Evolutionary conservation across 441 rosid species (phyloP).

Genomic region (Bocquillonia castaneifolia): DNA sequence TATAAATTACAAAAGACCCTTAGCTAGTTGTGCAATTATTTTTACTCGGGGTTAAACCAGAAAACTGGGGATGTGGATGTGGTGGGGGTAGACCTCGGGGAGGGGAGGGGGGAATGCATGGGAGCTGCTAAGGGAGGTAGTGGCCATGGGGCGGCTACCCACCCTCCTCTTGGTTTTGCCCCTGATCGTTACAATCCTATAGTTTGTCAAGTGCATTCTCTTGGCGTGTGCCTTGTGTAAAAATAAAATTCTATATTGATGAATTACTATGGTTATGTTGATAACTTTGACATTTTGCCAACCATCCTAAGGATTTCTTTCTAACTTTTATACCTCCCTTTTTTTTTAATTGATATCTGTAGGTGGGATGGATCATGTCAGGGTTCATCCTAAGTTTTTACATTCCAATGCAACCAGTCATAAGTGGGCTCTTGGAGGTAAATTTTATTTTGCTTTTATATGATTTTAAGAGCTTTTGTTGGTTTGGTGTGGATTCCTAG

Average conservation of each 20-base stretch:
- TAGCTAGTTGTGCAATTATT: not conserved
- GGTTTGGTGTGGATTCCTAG: not conserved
- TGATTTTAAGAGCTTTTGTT: not conserved
- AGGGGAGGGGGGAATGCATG: too few relatives aligned
- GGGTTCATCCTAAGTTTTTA: slow-evolving; percentile 92
- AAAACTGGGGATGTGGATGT: too few relatives aligned
- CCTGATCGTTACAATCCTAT: not conserved
- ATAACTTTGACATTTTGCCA: not conserved
- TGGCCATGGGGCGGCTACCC: too few relatives aligned
- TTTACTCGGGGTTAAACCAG: too few relatives aligned
- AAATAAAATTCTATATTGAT: not conserved
- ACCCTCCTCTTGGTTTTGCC: too few relatives aligned
- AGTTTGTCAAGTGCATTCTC: not conserved
- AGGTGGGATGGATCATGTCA: slow-evolving; percentile 91
- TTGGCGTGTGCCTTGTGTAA: not conserved
- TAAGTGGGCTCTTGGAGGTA: slow-evolving; percentile 99
- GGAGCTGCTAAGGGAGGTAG: too few relatives aligned
- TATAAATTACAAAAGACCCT: not conserved
- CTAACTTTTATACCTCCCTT: not conserved
- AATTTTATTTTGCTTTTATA: not conserved
- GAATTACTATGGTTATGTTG: not conserved
- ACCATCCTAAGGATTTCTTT: not conserved
- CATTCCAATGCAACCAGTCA: slow-evolving; percentile 98
- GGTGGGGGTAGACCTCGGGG: too few relatives aligned
- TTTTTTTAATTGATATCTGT: slow-evolving; percentile 17